These are phyloP conservation scores for Fusarium concolor DNA, from an alignment of 2,329 filamentous ascomycete genomes.

Conservation along the genomic window DNA sequence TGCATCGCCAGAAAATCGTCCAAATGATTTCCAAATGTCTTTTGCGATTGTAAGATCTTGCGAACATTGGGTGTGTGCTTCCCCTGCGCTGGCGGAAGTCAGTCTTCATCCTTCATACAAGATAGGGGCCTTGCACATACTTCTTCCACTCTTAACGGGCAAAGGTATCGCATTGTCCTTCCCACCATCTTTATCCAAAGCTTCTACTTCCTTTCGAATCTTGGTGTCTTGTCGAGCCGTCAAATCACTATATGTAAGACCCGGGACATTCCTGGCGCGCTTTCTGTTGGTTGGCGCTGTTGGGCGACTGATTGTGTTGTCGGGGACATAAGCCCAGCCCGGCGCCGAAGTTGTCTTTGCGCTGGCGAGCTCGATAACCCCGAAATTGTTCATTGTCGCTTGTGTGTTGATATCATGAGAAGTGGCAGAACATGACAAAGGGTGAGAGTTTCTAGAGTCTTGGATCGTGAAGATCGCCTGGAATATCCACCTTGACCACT, in stretches of 20 bases:
- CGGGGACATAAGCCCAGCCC: conserved; percentile 93
- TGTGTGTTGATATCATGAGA: conserved; percentile 6
- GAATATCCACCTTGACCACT: conserved; percentile 35
- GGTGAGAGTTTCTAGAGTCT: not conserved
- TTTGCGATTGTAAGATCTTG: conserved; percentile 82
- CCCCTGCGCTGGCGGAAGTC: conserved; percentile 52
- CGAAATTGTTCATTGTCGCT: conserved; percentile 71
- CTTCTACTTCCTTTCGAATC: conserved; percentile 82
- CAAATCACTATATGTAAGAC: conserved; percentile 70
- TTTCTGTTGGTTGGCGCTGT: conserved; percentile 73
- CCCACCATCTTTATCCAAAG: conserved; percentile 83
- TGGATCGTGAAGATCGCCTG: too few relatives aligned
- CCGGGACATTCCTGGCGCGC: conserved; percentile 71
- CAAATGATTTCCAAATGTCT: conserved; percentile 85
- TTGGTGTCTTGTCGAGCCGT: conserved; percentile 86
- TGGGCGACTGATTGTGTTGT: conserved; percentile 71
- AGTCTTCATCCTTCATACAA: conserved; percentile 3
- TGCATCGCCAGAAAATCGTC: conserved; percentile 79
- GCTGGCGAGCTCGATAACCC: conserved; percentile 85
- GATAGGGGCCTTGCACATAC: conserved; percentile 45
- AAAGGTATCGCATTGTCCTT: conserved; percentile 78
- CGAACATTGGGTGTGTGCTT: conserved; percentile 78
- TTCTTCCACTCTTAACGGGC: conserved; percentile 63
- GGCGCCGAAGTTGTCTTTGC: conserved; percentile 77
- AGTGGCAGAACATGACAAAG: not conserved